A percentile compares a stretch with the other conserved stretches of the same genome.
These are phyloP conservation scores for Xylaria sp. DNA, from an alignment of 2,329 filamentous ascomycete genomes.

Conservation along the genomic window DNA sequence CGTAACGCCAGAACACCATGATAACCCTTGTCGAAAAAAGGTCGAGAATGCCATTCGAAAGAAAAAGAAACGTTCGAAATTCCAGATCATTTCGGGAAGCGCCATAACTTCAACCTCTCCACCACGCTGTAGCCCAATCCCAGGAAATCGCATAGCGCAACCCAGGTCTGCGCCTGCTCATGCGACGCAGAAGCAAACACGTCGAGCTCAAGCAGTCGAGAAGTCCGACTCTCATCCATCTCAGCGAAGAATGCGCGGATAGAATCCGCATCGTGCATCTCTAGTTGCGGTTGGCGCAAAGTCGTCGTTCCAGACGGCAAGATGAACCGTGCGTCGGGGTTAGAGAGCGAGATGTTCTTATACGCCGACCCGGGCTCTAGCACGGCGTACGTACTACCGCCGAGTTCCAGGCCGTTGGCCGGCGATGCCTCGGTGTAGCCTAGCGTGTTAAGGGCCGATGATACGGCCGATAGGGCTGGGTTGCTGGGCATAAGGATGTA, in stretches of 20 bases:
- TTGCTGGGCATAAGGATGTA: constrained; percentile 24
- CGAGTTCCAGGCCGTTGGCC: background rate
- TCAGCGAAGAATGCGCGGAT: constrained; percentile 19
- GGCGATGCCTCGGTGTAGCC: constrained; percentile 21
- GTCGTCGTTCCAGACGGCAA: constrained; percentile 14
- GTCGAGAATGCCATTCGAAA: too few relatives aligned
- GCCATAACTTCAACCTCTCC: constrained; percentile 26
- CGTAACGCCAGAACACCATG: too few relatives aligned
- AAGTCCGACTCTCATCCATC: background rate
- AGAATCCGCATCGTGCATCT: constrained; percentile 1
- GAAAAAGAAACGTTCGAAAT: too few relatives aligned
- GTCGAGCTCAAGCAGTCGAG: constrained; percentile 23
- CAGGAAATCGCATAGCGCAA: constrained; percentile 26
- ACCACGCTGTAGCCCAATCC: constrained; percentile 28
- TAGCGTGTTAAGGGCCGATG: constrained; percentile 23
- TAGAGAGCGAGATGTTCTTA: constrained; percentile 17
- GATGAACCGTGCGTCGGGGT: constrained; percentile 26
- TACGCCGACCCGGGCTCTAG: constrained; percentile 18
- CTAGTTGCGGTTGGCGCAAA: background rate
- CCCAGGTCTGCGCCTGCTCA: constrained; percentile 26
- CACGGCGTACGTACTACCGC: constrained; percentile 22
- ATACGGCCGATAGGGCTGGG: constrained; percentile 17
- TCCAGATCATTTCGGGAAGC: constrained; percentile 16
- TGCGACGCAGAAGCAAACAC: constrained; percentile 18
- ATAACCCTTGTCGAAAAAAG: too few relatives aligned